Evolutionary conservation across 352 stramenopile genomes (phyloP).

Genomic region (Hyaloperonospora arabidopsidis): DNA sequence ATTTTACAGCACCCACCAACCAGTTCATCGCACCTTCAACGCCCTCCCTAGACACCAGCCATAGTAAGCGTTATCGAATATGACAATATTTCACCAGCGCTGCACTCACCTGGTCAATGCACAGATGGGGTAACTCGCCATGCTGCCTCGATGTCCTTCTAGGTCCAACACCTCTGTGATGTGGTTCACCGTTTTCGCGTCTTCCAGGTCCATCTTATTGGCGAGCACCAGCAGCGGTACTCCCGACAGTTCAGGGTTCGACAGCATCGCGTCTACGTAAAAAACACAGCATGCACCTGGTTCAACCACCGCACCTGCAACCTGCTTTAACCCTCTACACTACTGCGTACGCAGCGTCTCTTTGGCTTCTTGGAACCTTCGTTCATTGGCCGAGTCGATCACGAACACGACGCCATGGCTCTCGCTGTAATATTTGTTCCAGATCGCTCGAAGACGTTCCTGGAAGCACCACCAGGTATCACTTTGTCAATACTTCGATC

Average conservation of each 20-base stretch:
- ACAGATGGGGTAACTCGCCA: constrained; percentile 50
- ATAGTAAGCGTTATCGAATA: constrained; percentile 1
- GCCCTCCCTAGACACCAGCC: constrained; percentile 34
- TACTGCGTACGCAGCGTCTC: constrained; percentile 58
- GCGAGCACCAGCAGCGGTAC: constrained; percentile 85
- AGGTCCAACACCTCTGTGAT: constrained; percentile 44
- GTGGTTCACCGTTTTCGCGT: constrained; percentile 32
- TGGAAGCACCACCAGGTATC: constrained; percentile 7
- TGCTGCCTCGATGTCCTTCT: constrained; percentile 29
- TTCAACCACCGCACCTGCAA: neutral
- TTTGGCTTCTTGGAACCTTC: constrained; percentile 85
- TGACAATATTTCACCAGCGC: neutral
- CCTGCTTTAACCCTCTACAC: no score
- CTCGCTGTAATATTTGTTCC: constrained; percentile 92
- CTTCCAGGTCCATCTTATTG: constrained; percentile 88
- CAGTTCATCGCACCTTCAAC: constrained; percentile 66
- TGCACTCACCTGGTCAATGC: constrained; percentile 42
- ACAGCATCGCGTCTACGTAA: constrained; percentile 65
- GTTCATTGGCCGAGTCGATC: constrained; percentile 80
- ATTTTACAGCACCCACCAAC: constrained; percentile 64
- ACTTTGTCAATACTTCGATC: no score
- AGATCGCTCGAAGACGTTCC: constrained; percentile 84
- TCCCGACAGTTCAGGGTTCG: constrained; percentile 63
- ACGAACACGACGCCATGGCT: constrained; percentile 89
- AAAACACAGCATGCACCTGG: constrained; percentile 2